Evolutionary conservation across 768 basidiomycete genomes (phyloP).

Genomic region (Brasilioporus rufonigricans): DNA sequence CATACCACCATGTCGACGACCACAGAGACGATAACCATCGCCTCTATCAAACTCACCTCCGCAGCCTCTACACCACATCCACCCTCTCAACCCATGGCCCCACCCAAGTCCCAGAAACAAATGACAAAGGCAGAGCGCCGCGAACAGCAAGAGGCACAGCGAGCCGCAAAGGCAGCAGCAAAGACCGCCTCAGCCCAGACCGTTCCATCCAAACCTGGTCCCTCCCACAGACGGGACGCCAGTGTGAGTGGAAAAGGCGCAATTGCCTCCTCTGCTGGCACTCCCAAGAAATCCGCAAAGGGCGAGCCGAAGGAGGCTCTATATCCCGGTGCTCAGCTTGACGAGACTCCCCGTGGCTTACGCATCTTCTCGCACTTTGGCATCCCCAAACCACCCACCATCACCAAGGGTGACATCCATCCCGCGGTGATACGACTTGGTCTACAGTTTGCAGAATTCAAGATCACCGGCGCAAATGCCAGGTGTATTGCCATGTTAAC

Average conservation of each 20-base stretch:
- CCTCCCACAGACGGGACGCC: constrained; percentile 27
- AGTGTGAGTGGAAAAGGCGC: constrained; percentile 22
- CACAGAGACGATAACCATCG: constrained; percentile 19
- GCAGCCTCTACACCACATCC: constrained; percentile 1
- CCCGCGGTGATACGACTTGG: constrained; percentile 85
- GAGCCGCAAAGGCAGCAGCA: constrained; percentile 67
- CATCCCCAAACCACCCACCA: constrained; percentile 52
- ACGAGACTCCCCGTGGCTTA: constrained; percentile 53
- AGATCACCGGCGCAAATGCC: constrained; percentile 92
- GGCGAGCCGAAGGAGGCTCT: constrained; percentile 27
- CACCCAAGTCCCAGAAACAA: constrained; percentile 55
- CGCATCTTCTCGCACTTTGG: constrained; percentile 88
- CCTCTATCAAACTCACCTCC: constrained; percentile 21
- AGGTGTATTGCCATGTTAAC: constrained; percentile 89
- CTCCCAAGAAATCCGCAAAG: constrained; percentile 29
- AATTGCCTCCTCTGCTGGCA: constrained; percentile 8
- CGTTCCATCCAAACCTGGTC: constrained; percentile 23
- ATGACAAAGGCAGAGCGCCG: constrained; percentile 81
- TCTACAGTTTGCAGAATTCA: constrained; percentile 88
- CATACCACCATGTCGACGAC: constrained; percentile 22
- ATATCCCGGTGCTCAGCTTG: constrained; percentile 30
- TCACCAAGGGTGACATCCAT: constrained; percentile 83
- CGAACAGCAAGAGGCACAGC: constrained; percentile 76
- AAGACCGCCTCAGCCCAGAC: constrained; percentile 34
- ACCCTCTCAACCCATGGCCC: too few relatives aligned